Conservation (phyloP, 2,329 filamentous ascomycete genomes). For the Cladosporium colombiae region DNA sequence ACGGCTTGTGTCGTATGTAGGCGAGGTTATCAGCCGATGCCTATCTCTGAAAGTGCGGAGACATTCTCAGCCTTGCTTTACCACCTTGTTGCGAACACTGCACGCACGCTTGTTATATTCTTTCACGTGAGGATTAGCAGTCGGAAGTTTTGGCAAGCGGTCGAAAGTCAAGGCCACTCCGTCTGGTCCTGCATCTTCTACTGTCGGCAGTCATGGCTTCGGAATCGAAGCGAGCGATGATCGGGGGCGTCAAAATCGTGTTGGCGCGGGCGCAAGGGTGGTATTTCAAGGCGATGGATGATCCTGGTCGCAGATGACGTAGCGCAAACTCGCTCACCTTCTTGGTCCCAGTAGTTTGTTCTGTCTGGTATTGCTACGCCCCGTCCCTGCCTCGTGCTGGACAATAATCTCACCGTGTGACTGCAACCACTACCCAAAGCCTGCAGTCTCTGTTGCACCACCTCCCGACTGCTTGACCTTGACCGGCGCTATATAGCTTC, state of each 20-base stretch:
- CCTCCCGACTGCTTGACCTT: neutral
- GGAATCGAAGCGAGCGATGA: neutral
- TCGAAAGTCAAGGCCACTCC: neutral
- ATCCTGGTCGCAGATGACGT: constrained; percentile 11
- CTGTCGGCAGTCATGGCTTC: neutral
- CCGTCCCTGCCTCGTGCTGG: neutral
- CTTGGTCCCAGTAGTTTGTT: neutral
- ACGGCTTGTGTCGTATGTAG: neutral
- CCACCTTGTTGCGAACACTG: neutral
- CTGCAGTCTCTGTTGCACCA: constrained; percentile 3
- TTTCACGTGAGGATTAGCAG: too few species aligned
- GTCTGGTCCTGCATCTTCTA: neutral
- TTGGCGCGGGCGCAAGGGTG: neutral
- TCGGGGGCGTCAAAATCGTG: neutral
- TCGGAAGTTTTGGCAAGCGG: neutral
- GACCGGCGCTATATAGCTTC: neutral
- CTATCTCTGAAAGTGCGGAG: neutral
- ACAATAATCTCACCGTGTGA: neutral
- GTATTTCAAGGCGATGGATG: constrained; percentile 9
- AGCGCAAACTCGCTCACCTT: neutral
- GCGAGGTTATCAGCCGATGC: neutral
- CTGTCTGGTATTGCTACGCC: neutral
- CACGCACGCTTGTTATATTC: too few species aligned
- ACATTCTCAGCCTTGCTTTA: neutral
- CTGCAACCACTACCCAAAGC: constrained; percentile 1